Conservation (phyloP, 352 stramenopile genomes). For the Phytophthora gonapodyides region DNA sequence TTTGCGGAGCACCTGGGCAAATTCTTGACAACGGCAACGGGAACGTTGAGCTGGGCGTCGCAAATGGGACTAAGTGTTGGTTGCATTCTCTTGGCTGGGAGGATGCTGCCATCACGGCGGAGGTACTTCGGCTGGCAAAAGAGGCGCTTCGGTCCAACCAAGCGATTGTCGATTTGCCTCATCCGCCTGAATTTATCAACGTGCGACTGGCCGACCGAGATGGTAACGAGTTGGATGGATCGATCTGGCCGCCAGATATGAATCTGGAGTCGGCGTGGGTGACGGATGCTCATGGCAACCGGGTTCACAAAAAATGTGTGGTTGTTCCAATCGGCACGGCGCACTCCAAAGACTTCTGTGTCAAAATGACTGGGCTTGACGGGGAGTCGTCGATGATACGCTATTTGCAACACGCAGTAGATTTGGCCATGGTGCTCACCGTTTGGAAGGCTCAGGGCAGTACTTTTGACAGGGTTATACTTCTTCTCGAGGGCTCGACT, state of each 20-base stretch:
- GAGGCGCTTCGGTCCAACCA: background rate
- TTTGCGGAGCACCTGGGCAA: slow-evolving; percentile 5
- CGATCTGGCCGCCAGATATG: background rate
- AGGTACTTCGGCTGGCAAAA: background rate
- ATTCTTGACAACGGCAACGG: slow-evolving; percentile 24
- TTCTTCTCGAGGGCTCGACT: background rate
- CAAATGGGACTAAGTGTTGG: slow-evolving; percentile 14
- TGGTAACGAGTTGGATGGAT: background rate
- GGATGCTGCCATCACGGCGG: background rate
- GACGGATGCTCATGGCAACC: background rate
- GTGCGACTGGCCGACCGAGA: background rate
- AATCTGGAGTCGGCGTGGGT: too few relatives aligned
- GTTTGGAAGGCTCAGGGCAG: slow-evolving; percentile 7
- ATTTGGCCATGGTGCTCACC: background rate
- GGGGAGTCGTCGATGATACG: background rate
- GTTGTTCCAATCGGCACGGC: background rate
- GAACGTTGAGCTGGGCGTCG: slow-evolving; percentile 6
- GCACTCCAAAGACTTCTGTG: background rate
- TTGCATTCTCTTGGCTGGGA: slow-evolving; percentile 5
- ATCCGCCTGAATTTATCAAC: background rate
- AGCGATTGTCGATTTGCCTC: background rate
- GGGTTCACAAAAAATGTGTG: too few relatives aligned
- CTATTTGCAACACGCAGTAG: slow-evolving; percentile 4
- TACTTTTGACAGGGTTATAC: slow-evolving; percentile 2
- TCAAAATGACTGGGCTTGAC: background rate